Base-by-base conservation (phyloP, 2,329 filamentous ascomycete genomes). In the Fusarium penzigii region DNA sequence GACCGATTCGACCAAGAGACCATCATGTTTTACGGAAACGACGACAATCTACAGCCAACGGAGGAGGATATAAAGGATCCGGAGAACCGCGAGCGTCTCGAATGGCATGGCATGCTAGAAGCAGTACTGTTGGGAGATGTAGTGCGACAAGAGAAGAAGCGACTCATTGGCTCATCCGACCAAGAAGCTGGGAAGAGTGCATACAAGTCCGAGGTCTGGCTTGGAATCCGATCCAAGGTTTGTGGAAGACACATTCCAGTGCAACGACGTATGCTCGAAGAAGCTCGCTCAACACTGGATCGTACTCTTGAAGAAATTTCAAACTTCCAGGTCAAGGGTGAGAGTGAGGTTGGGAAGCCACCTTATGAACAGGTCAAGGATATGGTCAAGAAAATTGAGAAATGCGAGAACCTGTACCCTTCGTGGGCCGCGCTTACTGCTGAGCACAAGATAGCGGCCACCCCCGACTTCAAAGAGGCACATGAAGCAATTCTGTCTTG, bases 81-180 rank as follows among this genome's bases (percentile, higher is more conserved):
- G 1, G 85, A 87, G 57, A 97, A 92, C 67, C 83, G 92, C 55
- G 94, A 97, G 72, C 82, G 93, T 42, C 78, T 99, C 20, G 94
- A 99, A 73, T 99, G 94, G 94, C 92, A 99, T 73, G 91, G 91
- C 3, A 99, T 99, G 94, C 76, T 99, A 51, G 90, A 93, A 53
- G 95, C 93, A 13, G 94, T 99, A 5, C 76, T 99, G 61, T 97
- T 92, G 1, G 94, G 94, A 59, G 94, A 99, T 70, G 94, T 99
- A 9, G 93, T 99, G 52, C 90, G 91, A 65, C 94, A 99, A 72
- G 94, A 99, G 75, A 99, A 99, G 79, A 96, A 96, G 72, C 86
- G 94, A 42, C 73, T 99, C 65, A 94, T 95, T 61, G 92, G 91
- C 42, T 87, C 90, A 5, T 78, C 80, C 12, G 84, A 87, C 48